phyloP scores from a whole-genome alignment of 805 yeast species.

The Wickerhamomyces subpelliculosus region DNA sequence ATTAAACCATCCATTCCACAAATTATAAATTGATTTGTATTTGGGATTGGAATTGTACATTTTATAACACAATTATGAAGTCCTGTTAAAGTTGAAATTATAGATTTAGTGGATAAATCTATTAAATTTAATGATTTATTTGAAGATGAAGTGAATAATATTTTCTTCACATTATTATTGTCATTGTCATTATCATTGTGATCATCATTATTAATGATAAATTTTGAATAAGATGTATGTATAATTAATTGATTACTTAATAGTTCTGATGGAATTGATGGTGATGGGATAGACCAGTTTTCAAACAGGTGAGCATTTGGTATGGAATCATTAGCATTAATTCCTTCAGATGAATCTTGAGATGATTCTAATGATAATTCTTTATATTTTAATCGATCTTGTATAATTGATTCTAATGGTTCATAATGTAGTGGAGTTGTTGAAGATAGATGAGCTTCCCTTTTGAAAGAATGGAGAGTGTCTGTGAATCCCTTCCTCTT shows the following conservation, averaged over 20 bases:
- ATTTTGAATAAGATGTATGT: slow-evolving; percentile 12
- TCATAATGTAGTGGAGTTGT: slow-evolving; percentile 22
- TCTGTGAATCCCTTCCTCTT: slow-evolving; percentile 36
- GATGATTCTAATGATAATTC: slow-evolving; percentile 9
- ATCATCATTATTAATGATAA: slow-evolving; percentile 14
- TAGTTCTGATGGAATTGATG: not conserved
- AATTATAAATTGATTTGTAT: slow-evolving; percentile 24
- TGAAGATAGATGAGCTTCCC: slow-evolving; percentile 17
- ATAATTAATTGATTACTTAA: slow-evolving; percentile 11
- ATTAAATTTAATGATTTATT: slow-evolving; percentile 5
- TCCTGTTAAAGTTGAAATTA: too few species aligned
- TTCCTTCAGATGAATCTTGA: slow-evolving; percentile 1
- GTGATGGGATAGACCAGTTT: not conserved
- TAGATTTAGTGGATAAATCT: too few species aligned
- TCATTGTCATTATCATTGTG: too few species aligned
- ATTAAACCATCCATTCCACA: slow-evolving; percentile 51
- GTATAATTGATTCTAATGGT: slow-evolving; percentile 30
- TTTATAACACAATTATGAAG: slow-evolving; percentile 24
- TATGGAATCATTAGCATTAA: slow-evolving; percentile 1
- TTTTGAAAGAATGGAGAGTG: slow-evolving; percentile 43
- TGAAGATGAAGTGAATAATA: slow-evolving; percentile 11
- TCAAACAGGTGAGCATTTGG: slow-evolving; percentile 4
- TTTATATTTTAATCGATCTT: slow-evolving; percentile 29
- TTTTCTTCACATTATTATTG: too few species aligned
- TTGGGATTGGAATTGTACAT: slow-evolving; percentile 25